Evolutionary conservation across 1,139 yeast species (phyloP), one percentile per base, ranked within the genome.

Genomic region (Hemisphaericaspora lyxosophila): DNA sequence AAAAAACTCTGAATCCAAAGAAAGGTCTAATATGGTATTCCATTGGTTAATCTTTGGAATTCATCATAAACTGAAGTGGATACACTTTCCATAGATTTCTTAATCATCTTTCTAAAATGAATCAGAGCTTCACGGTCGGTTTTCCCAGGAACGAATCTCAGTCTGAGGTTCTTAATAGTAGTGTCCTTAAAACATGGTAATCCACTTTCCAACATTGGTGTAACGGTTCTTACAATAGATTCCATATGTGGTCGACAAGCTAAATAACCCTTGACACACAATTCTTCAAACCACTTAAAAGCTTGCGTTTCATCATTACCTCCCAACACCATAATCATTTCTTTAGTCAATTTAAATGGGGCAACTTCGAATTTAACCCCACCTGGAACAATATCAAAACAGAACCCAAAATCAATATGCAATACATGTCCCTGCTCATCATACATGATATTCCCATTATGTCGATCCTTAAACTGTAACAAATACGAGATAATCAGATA

Each of bases 311-410:
- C 72, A 26, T 78, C 74, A 23, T 78, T 73, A 0, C 98, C 98
- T 15, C 98, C 98, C 81, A 94, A 80, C 1, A 94, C 97, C 57
- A 81, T 75, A 14, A 94, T 85, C 98, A 94, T 94, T 57, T 94
- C 99, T 53, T 85, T 87, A 4, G 98, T 92, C 49, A 94, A 76
- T 59, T 94, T 94, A 73, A 94, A 94, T 12, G 98, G 98, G 1
- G 96, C 96, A 13, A 89, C 95, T 57, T 94, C 99, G 59, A 94
- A 94, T 53, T 84, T 87, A 40, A 94, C 97, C 26, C 98, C 98
- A 48, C 99, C 99, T 4, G 99, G 99, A 26, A 88, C 97, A 64
- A 94, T 92, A 64, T 94, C 98, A 61, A 94, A 94, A 55, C 97
- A 90, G 72, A 94, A 92, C 4, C 99, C 98, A 67, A 94, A 94